Conservation (phyloP, 2,329 filamentous ascomycete genomes). For the Pyricularia grisea region DNA sequence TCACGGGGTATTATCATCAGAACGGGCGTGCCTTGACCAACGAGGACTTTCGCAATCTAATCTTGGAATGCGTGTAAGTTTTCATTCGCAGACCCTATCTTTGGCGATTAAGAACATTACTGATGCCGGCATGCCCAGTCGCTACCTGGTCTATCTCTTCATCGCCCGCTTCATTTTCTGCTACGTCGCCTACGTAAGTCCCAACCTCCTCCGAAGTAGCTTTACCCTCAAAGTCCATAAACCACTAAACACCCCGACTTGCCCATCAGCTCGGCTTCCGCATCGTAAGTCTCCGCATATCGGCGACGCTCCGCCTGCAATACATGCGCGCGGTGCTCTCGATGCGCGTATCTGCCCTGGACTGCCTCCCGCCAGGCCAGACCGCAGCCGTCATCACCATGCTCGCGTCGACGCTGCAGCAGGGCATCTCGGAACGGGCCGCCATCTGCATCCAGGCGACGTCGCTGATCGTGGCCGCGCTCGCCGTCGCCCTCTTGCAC, state of each 20-base stretch:
- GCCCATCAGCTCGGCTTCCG: constrained; percentile 38
- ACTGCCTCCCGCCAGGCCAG: constrained; percentile 50
- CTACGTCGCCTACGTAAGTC: constrained; percentile 32
- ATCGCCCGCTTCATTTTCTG: constrained; percentile 52
- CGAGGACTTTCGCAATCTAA: constrained; percentile 16
- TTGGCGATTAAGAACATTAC: not conserved
- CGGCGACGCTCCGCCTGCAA: constrained; percentile 48
- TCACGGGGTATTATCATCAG: constrained; percentile 19
- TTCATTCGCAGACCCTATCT: not conserved
- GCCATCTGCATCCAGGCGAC: constrained; percentile 46
- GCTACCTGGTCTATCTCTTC: constrained; percentile 65
- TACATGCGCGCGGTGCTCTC: constrained; percentile 55
- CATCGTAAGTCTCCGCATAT: constrained; percentile 50
- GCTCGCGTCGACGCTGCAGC: constrained; percentile 50
- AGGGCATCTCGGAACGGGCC: constrained; percentile 54
- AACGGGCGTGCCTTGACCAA: constrained; percentile 14
- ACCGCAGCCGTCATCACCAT: constrained; percentile 54
- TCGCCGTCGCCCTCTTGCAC: constrained; percentile 44
- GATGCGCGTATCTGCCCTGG: constrained; percentile 57
- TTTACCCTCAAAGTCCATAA: not conserved
- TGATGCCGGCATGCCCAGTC: constrained; percentile 16
- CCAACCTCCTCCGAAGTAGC: too few relatives aligned
- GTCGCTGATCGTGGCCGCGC: constrained; percentile 40
- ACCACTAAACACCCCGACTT: not conserved
- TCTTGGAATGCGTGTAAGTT: constrained; percentile 19